phyloP scores from a whole-genome alignment of 345 rosid species.

The Balakata baccata region DNA sequence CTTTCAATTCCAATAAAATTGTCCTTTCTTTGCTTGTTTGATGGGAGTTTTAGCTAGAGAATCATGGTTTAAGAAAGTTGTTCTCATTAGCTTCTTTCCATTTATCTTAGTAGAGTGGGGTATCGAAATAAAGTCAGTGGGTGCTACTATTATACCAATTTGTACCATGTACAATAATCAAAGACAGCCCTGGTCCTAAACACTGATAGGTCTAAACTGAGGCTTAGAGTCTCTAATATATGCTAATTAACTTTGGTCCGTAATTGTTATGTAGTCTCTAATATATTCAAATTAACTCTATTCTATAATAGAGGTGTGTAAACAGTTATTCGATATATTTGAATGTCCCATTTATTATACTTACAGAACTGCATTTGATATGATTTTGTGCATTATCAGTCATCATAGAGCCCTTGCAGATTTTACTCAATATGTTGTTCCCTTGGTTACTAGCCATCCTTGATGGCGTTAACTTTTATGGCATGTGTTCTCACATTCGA shows the following conservation, averaged over 20 bases:
- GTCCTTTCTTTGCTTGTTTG: too few species aligned
- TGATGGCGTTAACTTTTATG: too few species aligned
- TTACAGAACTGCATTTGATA: not conserved
- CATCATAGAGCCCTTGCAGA: not conserved
- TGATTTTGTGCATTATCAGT: too few species aligned
- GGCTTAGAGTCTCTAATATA: not conserved
- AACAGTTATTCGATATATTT: not conserved
- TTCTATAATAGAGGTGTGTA: too few species aligned
- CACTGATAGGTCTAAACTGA: not conserved
- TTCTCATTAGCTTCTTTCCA: too few species aligned
- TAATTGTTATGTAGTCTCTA: not conserved
- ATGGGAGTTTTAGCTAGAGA: too few species aligned
- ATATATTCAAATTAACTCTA: not conserved
- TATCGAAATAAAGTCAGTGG: too few species aligned
- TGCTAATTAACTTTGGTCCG: not conserved
- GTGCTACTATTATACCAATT: too few species aligned
- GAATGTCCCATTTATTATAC: not conserved
- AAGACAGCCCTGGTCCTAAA: too few species aligned
- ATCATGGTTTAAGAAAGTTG: conserved; percentile 17
- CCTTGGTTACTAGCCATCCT: not conserved
- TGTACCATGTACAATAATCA: too few species aligned
- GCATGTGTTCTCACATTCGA: not conserved
- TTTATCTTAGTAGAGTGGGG: too few species aligned
- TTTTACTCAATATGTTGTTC: not conserved
- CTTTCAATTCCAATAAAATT: too few species aligned